These are phyloP conservation scores for Acer yangbiense DNA, from an alignment of 345 rosid species.

Conservation along the genomic window DNA sequence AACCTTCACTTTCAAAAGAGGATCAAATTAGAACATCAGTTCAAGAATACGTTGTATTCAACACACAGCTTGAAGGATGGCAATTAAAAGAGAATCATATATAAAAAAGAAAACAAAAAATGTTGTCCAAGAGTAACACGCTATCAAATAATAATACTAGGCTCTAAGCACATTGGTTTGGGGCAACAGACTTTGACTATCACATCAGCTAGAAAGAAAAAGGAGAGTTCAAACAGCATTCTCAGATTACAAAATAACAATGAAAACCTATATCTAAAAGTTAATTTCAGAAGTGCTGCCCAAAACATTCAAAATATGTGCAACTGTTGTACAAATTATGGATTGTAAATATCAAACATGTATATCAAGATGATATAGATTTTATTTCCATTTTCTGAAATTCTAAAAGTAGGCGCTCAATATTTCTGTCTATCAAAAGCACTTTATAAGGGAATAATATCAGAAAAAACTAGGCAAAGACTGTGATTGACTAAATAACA, in stretches of 20 bases:
- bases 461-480: background rate
- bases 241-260: background rate
- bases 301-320: background rate
- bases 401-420: background rate
- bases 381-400: background rate
- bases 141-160: background rate
- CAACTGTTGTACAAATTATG: background rate
- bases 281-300: background rate
- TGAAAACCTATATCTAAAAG: background rate
- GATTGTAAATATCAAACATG: background rate
- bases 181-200: background rate
- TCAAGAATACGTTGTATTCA: slow-evolving; percentile 2
- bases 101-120: background rate
- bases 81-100: slow-evolving; percentile 4
- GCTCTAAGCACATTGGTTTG: background rate
- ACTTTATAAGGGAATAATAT: background rate
- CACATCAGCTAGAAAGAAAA: background rate
- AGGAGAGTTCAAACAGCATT: slow-evolving; percentile 9
- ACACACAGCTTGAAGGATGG: slow-evolving; percentile 10
- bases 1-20: slow-evolving; percentile 58
- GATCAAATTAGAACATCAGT: slow-evolving; percentile 15
- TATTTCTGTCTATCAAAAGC: background rate
- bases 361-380: background rate
- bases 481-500: background rate
- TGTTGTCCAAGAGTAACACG: background rate